Base-by-base conservation (phyloP, 768 basidiomycete genomes). In the Naganishia friedmannii region DNA sequence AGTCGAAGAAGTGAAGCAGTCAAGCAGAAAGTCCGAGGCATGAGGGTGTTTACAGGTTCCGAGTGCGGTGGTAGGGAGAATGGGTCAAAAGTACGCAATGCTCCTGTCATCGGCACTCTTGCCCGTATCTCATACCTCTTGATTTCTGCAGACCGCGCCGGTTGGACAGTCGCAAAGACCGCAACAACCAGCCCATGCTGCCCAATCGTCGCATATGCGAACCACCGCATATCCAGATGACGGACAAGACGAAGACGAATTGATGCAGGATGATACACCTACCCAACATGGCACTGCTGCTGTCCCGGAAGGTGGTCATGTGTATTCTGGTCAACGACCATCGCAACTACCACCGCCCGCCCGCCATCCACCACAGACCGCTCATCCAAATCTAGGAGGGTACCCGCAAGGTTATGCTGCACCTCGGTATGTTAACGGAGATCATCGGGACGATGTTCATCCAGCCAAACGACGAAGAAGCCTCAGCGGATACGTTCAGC, bases 1-100 rank as follows among this genome's bases (percentile, higher is more conserved):
- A 51, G 63, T 31, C 32, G 71, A 34, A 32, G 71, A 29, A 60
- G 71, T 7, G 71, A 72, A 29, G 67, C 42, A 26, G 67, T 66
- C 60, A 68, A 66, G 67, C 39, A 69, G 21, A 72, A 72, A 60
- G 71, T 72, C 15, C 32, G 53, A 32, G 53, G 67, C 3, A 48
- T 72, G 67, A 67, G 65, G 45, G 45, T 72, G 17, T 63, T 45
- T 17, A 69, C 67, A 31, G 51, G 66, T 32, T 26, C 60, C 12
- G 60, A 63, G 46, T 42, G 23, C 2, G 46, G 26, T 42, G 23
- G 19, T 6, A 58, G 60, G 42, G 42, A 63, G 23, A 63, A 45
- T 34, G 60, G 60, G 46, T 42, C 46, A 34, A 63, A 45, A 42
- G 60, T 63, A 19, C 12, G 60, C 42, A 9, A 56, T 42, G 42